These are phyloP conservation scores for Sequoiadendron giganteum DNA, from an alignment of 75 land plant genomes.

Conservation along the genomic window DNA sequence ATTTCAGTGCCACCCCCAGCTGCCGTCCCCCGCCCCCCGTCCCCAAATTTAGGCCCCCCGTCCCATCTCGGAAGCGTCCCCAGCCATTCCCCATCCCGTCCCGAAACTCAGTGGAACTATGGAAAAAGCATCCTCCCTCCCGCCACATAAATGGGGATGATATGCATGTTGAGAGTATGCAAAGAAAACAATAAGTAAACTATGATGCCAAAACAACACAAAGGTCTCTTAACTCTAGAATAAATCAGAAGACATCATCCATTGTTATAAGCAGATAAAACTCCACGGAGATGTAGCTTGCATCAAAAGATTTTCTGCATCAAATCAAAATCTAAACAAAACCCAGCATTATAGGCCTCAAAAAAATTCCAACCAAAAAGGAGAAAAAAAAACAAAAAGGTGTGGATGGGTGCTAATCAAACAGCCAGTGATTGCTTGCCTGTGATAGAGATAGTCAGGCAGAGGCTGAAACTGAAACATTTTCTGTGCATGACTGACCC, in stretches of 20 bases:
- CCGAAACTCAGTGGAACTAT: too few relatives aligned
- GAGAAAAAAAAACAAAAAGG: not conserved
- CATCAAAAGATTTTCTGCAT: not conserved
- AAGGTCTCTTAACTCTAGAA: too few relatives aligned
- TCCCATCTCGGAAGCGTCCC: too few relatives aligned
- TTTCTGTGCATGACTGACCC: constrained; percentile 10
- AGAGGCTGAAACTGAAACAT: not conserved
- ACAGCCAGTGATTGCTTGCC: not conserved
- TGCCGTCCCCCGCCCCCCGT: too few relatives aligned
- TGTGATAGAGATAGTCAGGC: not conserved
- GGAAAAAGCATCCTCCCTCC: not conserved
- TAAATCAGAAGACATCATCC: too few relatives aligned
- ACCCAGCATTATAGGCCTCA: not conserved
- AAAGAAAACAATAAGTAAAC: too few relatives aligned
- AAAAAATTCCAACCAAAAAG: not conserved
- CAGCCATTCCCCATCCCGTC: too few relatives aligned
- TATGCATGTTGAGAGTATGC: too few relatives aligned
- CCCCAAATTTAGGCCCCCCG: too few relatives aligned
- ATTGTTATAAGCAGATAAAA: not conserved
- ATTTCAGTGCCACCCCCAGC: too few relatives aligned
- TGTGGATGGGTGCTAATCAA: not conserved
- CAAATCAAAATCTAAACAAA: constrained; percentile 9
- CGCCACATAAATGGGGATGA: not conserved
- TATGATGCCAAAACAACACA: too few relatives aligned
- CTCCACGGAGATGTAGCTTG: not conserved